Evolutionary conservation across 441 rosid genomes (phyloP), one percentile per base, ranked within the genome.

Genomic region (Gossypium armourianum): DNA sequence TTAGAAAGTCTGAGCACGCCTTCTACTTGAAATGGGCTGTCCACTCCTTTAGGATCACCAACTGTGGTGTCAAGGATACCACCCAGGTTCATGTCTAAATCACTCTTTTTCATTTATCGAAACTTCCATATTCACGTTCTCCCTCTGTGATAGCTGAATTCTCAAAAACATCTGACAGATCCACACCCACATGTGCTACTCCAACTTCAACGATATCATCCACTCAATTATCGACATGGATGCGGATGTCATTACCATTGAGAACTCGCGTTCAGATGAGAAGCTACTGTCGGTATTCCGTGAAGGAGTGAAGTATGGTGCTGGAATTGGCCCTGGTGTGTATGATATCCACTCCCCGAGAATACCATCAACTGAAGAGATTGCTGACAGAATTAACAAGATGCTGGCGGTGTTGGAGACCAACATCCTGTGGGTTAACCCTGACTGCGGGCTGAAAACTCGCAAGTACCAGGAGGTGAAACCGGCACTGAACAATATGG

Each of bases 171-270:
- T 0, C 56, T 24, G 17, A 5, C 83, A 93, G 98, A 88, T 91
- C 78, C 97, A 93, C 84, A 93, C 97, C 43, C 98, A 91, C 92
- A 93, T 93, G 98, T 93, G 98, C 80, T 93, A 93, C 85, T 93
- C 98, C 75, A 77, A 93, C 87, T 93, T 93, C 89, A 93, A 93
- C 19, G 97, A 93, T 79, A 93, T 93, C 71, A 91, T 91, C 77
- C 96, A 89, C 84, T 93, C 96, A 7, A 91, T 93, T 67, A 91
- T 93, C 12, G 85, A 90, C 87, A 93, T 93, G 98, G 98, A 93
- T 40, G 96, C 97, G 1, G 97, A 93, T 80, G 97, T 93, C 58
- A 93, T 93, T 73, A 93, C 98, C 78, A 93, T 93, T 13, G 97
- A 93, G 90, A 93, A 93, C 90, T 91, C 98, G 4, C 93, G 94